phyloP scores from a whole-genome alignment of 371 early-diverging fungal species.

The Mucor piriformis region DNA sequence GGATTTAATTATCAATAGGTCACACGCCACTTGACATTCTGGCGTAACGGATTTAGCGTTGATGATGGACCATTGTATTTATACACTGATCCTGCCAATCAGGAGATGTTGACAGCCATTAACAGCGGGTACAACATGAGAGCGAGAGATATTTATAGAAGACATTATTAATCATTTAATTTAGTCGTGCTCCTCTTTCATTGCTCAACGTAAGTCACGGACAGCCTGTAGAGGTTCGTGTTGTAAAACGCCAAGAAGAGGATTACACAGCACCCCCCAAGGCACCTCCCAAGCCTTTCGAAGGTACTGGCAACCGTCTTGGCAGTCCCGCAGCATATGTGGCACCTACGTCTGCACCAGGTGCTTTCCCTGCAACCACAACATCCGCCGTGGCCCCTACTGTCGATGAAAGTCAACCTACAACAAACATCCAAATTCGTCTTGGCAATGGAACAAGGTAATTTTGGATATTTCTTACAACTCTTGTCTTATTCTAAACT shows the following conservation, averaged over 20 bases:
- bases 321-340: conserved; percentile 58
- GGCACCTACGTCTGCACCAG: conserved; percentile 34
- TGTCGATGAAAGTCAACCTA: conserved; percentile 78
- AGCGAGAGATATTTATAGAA: no score
- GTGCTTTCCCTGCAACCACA: conserved; percentile 36
- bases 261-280: conserved; percentile 87
- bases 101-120: conserved; percentile 81
- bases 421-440: conserved; percentile 88
- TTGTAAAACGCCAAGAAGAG: conserved; percentile 82
- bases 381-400: conserved; percentile 35
- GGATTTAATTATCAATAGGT: conserved; percentile 48
- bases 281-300: conserved; percentile 78
- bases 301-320: conserved; percentile 86
- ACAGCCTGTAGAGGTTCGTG: conserved; percentile 91
- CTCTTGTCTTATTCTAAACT: no score
- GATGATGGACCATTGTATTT: conserved; percentile 89
- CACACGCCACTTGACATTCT: conserved; percentile 86
- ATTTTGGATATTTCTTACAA: background rate
- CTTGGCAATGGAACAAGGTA: conserved; percentile 87
- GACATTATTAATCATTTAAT: no score
- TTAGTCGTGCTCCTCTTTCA: conserved; percentile 83
- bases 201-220: conserved; percentile 88
- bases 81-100: conserved; percentile 87
- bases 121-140: conserved; percentile 75
- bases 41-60: conserved; percentile 94